A percentile compares a stretch with the other conserved stretches of the same genome.
These are phyloP conservation scores for Pascua sp. DNA, from an alignment of 1,284 basidiomycete genomes.

Conservation along the genomic window DNA sequence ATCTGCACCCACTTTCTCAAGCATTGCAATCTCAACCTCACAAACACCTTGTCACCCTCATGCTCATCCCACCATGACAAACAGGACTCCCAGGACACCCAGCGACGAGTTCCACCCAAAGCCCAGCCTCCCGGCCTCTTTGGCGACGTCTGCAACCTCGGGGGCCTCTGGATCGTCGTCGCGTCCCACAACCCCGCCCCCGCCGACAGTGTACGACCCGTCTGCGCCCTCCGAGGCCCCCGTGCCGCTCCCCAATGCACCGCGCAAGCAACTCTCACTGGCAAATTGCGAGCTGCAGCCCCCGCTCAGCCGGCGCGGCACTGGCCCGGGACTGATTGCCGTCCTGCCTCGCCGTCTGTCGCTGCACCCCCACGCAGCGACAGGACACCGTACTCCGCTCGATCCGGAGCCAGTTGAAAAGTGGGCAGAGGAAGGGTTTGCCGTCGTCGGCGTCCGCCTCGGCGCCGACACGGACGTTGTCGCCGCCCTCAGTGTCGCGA, in stretches of 20 bases:
- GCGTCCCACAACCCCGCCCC: no score
- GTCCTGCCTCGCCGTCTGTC: constrained; percentile 10
- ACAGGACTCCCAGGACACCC: no score
- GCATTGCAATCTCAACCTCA: no score
- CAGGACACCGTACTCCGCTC: constrained; percentile 10
- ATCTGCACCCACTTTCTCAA: no score
- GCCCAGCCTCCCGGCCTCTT: no score
- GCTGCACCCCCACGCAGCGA: constrained; percentile 10
- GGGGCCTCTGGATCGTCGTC: no score
- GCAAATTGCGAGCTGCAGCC: constrained; percentile 12
- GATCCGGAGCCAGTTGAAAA: constrained; percentile 22
- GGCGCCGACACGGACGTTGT: constrained; percentile 11
- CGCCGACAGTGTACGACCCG: constrained; percentile 4
- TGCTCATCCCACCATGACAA: no score
- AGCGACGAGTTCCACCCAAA: no score
- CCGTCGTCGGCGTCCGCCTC: constrained; percentile 14
- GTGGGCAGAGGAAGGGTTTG: constrained; percentile 23
- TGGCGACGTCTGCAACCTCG: no score
- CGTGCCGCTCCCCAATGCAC: constrained; percentile 4
- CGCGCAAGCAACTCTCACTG: constrained; percentile 1
- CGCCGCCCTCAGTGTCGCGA: constrained; percentile 7
- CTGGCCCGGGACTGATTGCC: constrained; percentile 16
- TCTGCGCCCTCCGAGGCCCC: constrained; percentile 4
- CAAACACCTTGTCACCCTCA: no score
- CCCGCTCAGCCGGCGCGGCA: constrained; percentile 14